phyloP scores from a whole-genome alignment of 2,329 filamentous ascomycete species.

The Pseudogymnoascus sp. region DNA sequence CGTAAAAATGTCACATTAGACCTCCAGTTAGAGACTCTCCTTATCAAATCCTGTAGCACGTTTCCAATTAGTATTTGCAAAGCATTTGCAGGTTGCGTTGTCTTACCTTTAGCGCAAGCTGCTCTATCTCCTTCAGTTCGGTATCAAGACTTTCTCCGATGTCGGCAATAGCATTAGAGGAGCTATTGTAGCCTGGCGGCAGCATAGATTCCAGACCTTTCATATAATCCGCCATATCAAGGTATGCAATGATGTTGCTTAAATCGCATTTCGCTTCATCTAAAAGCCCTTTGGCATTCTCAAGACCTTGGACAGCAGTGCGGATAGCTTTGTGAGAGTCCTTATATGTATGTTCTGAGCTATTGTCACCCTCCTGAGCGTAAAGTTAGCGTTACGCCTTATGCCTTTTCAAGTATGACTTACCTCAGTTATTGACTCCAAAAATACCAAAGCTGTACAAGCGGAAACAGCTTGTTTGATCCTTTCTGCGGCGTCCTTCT shows the following conservation, averaged over 20 bases:
- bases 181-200: too few species aligned
- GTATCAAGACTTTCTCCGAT: too few species aligned
- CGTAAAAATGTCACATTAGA: too few species aligned
- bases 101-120: not conserved
- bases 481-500: not conserved
- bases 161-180: too few species aligned
- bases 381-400: not conserved
- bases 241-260: not conserved
- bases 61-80: not conserved
- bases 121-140: too few species aligned
- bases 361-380: not conserved
- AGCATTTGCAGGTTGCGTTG: not conserved
- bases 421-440: not conserved
- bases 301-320: not conserved
- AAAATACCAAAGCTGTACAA: not conserved
- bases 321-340: not conserved
- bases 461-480: not conserved
- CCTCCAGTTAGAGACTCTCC: not conserved
- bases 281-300: not conserved
- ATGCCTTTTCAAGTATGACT: not conserved
- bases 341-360: not conserved
- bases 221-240: too few species aligned
- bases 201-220: too few species aligned
- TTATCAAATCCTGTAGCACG: not conserved
- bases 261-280: not conserved